Base-by-base conservation (phyloP, 2,329 filamentous ascomycete species). In the Chaetomium globosum region DNA sequence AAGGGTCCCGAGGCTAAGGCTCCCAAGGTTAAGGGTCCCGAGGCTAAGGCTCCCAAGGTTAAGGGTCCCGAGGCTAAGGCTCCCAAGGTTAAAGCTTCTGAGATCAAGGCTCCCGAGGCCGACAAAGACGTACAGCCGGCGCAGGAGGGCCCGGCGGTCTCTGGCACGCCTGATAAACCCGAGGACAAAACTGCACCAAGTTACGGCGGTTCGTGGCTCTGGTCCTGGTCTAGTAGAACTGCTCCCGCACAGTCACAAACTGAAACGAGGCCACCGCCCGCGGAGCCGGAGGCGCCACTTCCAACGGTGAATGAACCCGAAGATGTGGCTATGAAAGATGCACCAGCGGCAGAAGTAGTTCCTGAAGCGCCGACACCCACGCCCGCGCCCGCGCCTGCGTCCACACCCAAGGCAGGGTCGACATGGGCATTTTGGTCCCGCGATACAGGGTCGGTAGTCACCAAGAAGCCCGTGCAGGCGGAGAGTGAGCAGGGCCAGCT, bases 371-470 rank as follows among this genome's bases (percentile, higher is more conserved):
- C 77, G 1, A 72, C 76, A n/a, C 81, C 78, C 26, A 81, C 81
- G 5, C 79, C 36, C 16, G 36, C 36, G 2, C 36, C 36, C 36
- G 67, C 77, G 62, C 71, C 77, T 1, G 72, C 76, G n/a, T 81
- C 78, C 21, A 81, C 81, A 4, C 79, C 82, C 19, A 74, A 71
- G 46, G 79, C 81, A 21, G 85, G 85, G 13, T 89, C 90, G 0
- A 90, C 88, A 0, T 94, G 91, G 91, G 90, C 89, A 0, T 93
- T 94, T 70, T 94, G 90, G 90, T 92, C 88, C 16, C 85, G 83
- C 54, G 87, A 89, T 69, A 76, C 80, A 1, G 70, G 75, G 0
- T 74, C 78, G 8, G 79, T 77, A 49, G 70, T 75, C 10, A 74
- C 71, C 0, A 78, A 77, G 57, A 62, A 73, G 12, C 49, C 65